These are phyloP conservation scores for Geotrichum bryndzae DNA, from an alignment of 1,139 yeast species.

Conservation along the genomic window DNA sequence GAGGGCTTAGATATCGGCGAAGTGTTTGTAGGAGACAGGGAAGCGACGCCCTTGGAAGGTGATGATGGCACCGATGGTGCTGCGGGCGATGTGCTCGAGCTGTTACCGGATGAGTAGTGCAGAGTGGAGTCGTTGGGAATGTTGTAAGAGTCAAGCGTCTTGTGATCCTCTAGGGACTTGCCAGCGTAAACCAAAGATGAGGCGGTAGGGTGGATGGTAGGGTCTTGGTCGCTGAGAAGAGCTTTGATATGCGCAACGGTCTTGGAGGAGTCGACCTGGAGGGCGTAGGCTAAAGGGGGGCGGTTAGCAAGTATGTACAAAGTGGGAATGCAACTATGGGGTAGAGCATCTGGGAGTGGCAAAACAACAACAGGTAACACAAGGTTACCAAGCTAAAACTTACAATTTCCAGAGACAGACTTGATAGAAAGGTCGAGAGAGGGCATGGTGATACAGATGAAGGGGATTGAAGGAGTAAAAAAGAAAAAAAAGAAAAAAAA, in stretches of 20 bases:
- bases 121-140: conserved; percentile 73
- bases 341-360: conserved; percentile 4
- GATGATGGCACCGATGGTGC: conserved; percentile 5
- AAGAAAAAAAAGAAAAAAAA: neutral
- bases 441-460: conserved; percentile 1
- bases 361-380: neutral
- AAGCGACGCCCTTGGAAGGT: neutral
- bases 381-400: neutral
- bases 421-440: conserved; percentile 14
- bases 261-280: conserved; percentile 15
- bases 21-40: conserved; percentile 18
- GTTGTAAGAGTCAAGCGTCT: conserved; percentile 74
- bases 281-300: conserved; percentile 6
- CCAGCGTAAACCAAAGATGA: conserved; percentile 38
- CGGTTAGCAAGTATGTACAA: neutral
- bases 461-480: neutral
- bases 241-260: conserved; percentile 15
- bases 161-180: conserved; percentile 72
- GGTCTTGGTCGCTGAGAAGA: conserved; percentile 13
- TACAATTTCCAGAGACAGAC: conserved; percentile 14
- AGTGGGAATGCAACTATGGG: neutral
- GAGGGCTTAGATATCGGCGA: conserved; percentile 18
- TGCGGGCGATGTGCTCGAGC: conserved; percentile 61
- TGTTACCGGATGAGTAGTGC: conserved; percentile 49
- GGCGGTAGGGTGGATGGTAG: conserved; percentile 13